Evolutionary conservation across 2,329 filamentous ascomycete genomes (phyloP).

Genomic region (Zasmidium citrigriseum): DNA sequence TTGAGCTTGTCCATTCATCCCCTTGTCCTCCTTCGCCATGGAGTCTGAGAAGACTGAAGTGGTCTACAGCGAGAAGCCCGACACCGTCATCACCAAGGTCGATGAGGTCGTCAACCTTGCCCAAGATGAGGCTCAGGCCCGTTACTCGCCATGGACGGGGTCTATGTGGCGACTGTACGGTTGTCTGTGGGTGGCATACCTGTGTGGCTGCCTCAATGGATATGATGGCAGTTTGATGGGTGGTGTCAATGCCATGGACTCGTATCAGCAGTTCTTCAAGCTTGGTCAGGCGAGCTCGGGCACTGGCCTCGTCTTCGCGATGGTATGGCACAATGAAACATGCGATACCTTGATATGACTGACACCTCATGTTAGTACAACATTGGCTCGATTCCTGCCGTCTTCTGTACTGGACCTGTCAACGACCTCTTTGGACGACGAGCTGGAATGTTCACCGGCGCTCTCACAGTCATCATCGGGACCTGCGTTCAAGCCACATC

Average conservation of each 20-base stretch:
- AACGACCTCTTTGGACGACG: constrained; percentile 6
- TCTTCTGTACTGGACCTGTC: constrained; percentile 5
- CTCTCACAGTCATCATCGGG: constrained; percentile 1
- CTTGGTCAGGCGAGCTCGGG: constrained; percentile 7
- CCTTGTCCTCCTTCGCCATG: not conserved
- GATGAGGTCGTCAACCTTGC: constrained; percentile 4
- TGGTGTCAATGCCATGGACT: constrained; percentile 3
- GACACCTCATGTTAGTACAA: not conserved
- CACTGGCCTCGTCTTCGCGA: not conserved
- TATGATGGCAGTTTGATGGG: constrained; percentile 9
- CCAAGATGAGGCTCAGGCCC: constrained; percentile 2
- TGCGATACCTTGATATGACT: not conserved
- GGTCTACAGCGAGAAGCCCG: not conserved
- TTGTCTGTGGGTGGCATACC: constrained; percentile 6
- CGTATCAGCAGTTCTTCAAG: constrained; percentile 3
- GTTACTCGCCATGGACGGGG: constrained; percentile 7
- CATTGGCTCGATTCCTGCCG: constrained; percentile 2
- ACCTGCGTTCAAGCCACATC: constrained; percentile 6
- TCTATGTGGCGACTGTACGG: constrained; percentile 9
- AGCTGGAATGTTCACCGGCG: constrained; percentile 9
- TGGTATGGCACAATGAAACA: not conserved
- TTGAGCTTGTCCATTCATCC: not conserved
- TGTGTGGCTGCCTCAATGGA: constrained; percentile 6
- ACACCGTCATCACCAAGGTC: constrained; percentile 3
- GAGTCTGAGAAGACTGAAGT: constrained; percentile 6